Evolutionary conservation across 116 monocot genomes (phyloP).

Genomic region (Trichopus zeylanicus): DNA sequence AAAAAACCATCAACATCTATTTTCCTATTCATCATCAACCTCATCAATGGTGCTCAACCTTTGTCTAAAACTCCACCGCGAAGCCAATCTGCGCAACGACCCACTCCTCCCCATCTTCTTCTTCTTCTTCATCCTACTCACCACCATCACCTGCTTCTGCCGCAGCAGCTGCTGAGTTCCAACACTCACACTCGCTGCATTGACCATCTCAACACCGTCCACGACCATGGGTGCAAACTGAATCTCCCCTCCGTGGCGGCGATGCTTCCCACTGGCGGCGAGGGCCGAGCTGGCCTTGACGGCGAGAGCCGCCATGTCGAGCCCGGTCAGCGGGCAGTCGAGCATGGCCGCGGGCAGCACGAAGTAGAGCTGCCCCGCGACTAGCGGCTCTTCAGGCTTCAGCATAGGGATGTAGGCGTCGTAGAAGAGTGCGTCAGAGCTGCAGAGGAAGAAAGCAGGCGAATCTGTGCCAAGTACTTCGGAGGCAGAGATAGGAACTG

Average conservation of each 20-base stretch:
- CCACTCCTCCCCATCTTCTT: constrained; percentile 1
- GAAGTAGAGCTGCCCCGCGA: constrained; percentile 26
- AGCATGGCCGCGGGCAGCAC: too few species aligned
- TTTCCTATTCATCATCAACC: background rate
- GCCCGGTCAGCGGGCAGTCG: too few species aligned
- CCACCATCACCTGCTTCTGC: constrained; percentile 8
- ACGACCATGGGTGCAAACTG: too few species aligned
- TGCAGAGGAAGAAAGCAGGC: constrained; percentile 21
- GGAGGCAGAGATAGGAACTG: background rate
- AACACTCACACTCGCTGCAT: too few species aligned
- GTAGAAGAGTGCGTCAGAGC: constrained; percentile 21
- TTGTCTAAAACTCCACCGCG: too few species aligned
- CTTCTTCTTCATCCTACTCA: background rate
- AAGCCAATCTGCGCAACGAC: background rate
- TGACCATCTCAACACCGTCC: too few species aligned
- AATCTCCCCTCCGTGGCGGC: too few species aligned
- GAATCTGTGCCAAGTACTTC: constrained; percentile 9
- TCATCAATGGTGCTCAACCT: background rate
- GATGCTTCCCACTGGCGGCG: too few species aligned
- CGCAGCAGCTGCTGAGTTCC: too few species aligned
- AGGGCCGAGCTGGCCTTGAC: too few species aligned
- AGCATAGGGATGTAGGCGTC: constrained; percentile 18
- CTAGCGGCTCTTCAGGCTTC: constrained; percentile 3
- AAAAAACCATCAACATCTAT: too few species aligned
- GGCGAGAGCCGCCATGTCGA: too few species aligned